These are phyloP conservation scores for Allium sativum DNA, from an alignment of 106 monocot genomes.

Conservation along the genomic window DNA sequence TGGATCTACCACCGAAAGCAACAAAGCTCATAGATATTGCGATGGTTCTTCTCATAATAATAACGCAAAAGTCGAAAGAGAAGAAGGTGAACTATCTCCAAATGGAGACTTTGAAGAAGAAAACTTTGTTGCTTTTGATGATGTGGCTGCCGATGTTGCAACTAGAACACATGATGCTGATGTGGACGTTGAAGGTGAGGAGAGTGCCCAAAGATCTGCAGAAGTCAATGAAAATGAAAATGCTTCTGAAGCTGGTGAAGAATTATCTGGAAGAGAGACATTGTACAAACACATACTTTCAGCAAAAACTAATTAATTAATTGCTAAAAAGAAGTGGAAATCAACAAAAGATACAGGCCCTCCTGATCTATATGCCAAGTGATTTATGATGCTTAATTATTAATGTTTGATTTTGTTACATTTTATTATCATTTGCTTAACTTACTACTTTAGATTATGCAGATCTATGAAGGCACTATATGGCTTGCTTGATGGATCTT, in stretches of 20 bases:
- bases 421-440: not conserved
- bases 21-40: slow-evolving; percentile 20
- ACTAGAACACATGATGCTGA: slow-evolving; percentile 76
- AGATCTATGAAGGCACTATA: slow-evolving; percentile 75
- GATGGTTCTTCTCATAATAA: slow-evolving; percentile 17
- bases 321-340: slow-evolving; percentile 63
- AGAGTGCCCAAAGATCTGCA: slow-evolving; percentile 72
- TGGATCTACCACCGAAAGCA: slow-evolving; percentile 22
- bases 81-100: slow-evolving; percentile 92
- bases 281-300: slow-evolving; percentile 88
- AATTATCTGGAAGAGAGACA: slow-evolving; percentile 75
- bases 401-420: slow-evolving; percentile 1
- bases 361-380: slow-evolving; percentile 77
- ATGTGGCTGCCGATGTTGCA: slow-evolving; percentile 12
- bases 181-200: slow-evolving; percentile 84
- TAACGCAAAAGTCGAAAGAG: slow-evolving; percentile 42
- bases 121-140: slow-evolving; percentile 64
- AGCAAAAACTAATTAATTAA: slow-evolving; percentile 63
- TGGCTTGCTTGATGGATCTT: slow-evolving; percentile 75
- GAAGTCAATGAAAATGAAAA: slow-evolving; percentile 84
- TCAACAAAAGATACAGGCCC: slow-evolving; percentile 42
- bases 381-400: not conserved
- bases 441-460: slow-evolving; percentile 10
- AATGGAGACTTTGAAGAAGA: slow-evolving; percentile 89
- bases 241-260: slow-evolving; percentile 68